Conservation (phyloP, 345 rosid species). For the Brassica rapa region DNA sequence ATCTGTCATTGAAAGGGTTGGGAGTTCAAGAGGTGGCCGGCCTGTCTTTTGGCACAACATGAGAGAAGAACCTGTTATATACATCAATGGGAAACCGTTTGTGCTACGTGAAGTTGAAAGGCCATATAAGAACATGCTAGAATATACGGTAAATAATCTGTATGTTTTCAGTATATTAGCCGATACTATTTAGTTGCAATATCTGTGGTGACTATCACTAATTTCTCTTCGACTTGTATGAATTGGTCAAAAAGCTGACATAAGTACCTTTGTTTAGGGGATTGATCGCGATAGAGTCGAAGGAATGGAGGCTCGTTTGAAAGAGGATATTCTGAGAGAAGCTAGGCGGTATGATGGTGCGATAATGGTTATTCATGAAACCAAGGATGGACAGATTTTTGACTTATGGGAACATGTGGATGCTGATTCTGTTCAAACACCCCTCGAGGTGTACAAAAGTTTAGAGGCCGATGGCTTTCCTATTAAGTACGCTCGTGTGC, state of each 20-base stretch:
- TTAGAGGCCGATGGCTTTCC: slow-evolving; percentile 86
- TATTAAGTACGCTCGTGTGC: slow-evolving; percentile 87
- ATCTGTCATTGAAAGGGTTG: slow-evolving; percentile 82
- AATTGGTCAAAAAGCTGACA: background rate
- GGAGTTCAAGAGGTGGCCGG: slow-evolving; percentile 72
- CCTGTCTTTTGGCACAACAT: slow-evolving; percentile 96
- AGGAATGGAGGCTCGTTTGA: slow-evolving; percentile 94
- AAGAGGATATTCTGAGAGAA: slow-evolving; percentile 91
- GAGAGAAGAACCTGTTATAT: slow-evolving; percentile 99
- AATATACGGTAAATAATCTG: slow-evolving; percentile 68
- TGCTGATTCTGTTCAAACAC: slow-evolving; percentile 78
- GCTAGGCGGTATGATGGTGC: slow-evolving; percentile 85
- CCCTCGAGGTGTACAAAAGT: slow-evolving; percentile 87
- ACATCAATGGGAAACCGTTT: slow-evolving; percentile 94
- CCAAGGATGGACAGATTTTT: slow-evolving; percentile 75
- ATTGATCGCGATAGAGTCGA: slow-evolving; percentile 94
- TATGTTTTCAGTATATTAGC: background rate
- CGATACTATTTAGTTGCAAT: background rate
- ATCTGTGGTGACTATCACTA: background rate
- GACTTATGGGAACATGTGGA: slow-evolving; percentile 91
- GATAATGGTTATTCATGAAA: slow-evolving; percentile 96
- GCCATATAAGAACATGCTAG: slow-evolving; percentile 94
- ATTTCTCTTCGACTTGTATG: background rate
- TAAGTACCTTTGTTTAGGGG: slow-evolving; percentile 52
- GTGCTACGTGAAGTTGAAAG: slow-evolving; percentile 98